phyloP scores from a whole-genome alignment of 768 basidiomycete species.

The Lentinula edodes region DNA sequence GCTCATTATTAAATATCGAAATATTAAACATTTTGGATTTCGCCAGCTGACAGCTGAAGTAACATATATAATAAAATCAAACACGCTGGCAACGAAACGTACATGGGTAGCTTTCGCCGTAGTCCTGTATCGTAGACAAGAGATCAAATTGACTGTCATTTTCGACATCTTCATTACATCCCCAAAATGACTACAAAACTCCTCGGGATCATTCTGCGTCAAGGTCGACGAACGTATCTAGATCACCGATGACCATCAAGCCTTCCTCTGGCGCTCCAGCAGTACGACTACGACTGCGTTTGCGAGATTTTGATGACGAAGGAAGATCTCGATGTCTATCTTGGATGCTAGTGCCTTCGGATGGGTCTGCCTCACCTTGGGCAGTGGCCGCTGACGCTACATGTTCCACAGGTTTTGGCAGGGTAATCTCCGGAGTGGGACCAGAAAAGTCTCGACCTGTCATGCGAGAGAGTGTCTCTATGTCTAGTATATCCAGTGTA shows the following conservation, averaged over 20 bases:
- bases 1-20: no score
- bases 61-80: no score
- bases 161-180: background rate
- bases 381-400: constrained; percentile 8
- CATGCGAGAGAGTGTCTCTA: constrained; percentile 67
- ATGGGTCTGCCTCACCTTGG: background rate
- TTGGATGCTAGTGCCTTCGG: background rate
- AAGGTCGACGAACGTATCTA: constrained; percentile 10
- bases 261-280: constrained; percentile 13
- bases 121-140: no score
- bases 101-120: no score
- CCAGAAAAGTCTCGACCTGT: constrained; percentile 85
- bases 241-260: constrained; percentile 17
- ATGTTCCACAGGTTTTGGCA: constrained; percentile 26
- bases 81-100: no score
- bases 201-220: background rate
- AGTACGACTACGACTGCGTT: constrained; percentile 19
- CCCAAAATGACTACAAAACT: no score
- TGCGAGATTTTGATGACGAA: constrained; percentile 9
- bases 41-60: no score
- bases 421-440: constrained; percentile 64
- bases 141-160: background rate
- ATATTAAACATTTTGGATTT: no score
- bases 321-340: background rate
- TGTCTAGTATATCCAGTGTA: constrained; percentile 39